Evolutionary conservation across 176 grass and related monocot species (phyloP), one percentile per base, ranked within the genome.

Genomic region (Triticum urartu): DNA sequence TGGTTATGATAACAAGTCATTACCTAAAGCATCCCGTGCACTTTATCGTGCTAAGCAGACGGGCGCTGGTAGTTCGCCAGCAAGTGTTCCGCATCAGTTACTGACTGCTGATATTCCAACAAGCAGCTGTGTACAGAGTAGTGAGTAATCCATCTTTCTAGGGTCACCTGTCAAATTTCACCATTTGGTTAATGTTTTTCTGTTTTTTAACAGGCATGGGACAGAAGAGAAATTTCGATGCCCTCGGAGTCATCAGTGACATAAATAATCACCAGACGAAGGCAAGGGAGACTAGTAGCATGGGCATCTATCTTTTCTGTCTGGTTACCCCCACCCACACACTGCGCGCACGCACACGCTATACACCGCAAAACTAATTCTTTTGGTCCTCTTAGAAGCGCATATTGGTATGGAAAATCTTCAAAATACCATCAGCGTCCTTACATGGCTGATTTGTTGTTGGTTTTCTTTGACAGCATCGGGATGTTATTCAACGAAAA

Each of bases 1-100:
- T 84, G 95, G 95, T 43, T 98, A 98, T 82, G 90, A 91, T 64
- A 98, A 98, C 50, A 98, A 98, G 75, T 88, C 86, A 64, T 81
- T 88, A 72, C 85, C 89, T 71, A 83, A 90, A 93, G 72, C 88
- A 85, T 72, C 86, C 79, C 79, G 88, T 86, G 85, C 84, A 86
- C 48, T 81, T 65, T 61, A 80, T 76, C 85, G 76, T 40, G 60
- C 36, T 52, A 91, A 79, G 58, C 65, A 89, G 61, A 85, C 79
- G 22, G 80, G 82, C 59, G 48, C 21, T 68, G 47, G 60, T 40
- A 56, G 72, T 77, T 76, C 62, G 70, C 67, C 67, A 66, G 3
- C 59, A 83, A 85, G 73, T 80, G 38, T 36, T 64, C 58, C 80
- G 64, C 64, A 40, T 75, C 77, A 70, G 28, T 68, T 87, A 64